A percentile compares a stretch with the other conserved stretches of the same genome.
Conservation (phyloP, 225 moss, liverwort and hornwort genomes). For the Pseudisothecium myosuroides region DNA sequence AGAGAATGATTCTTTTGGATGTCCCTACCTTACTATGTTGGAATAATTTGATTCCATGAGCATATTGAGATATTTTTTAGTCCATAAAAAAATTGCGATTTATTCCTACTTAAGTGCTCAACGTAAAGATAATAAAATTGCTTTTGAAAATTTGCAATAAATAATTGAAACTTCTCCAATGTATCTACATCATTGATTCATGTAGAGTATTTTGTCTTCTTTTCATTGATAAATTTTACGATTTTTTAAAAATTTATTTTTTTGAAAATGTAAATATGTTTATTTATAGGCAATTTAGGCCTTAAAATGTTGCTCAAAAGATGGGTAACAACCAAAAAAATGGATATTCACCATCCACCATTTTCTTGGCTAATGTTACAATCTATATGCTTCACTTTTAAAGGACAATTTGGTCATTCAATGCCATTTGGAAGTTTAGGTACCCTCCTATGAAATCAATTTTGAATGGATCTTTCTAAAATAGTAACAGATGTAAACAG, state of each 20-base stretch:
- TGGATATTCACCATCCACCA: background rate
- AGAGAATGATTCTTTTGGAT: background rate
- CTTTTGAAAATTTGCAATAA: background rate
- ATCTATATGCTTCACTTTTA: background rate
- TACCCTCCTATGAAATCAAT: background rate
- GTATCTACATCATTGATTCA: background rate
- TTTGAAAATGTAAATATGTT: background rate
- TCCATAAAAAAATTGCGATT: background rate
- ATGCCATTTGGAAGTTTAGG: background rate
- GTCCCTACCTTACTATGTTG: background rate
- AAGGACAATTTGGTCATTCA: background rate
- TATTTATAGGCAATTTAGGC: background rate
- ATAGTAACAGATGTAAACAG: background rate
- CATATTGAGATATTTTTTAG: background rate
- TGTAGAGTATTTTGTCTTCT: background rate
- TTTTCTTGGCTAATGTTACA: background rate
- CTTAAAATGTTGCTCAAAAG: background rate
- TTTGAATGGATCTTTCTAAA: background rate
- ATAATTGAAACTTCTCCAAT: background rate
- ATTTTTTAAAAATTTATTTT: accelerated
- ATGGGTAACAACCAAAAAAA: background rate
- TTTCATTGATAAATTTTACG: background rate
- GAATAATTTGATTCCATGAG: background rate
- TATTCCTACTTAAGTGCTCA: background rate
- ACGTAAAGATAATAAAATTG: no score